phyloP scores from a whole-genome alignment of 2,329 filamentous ascomycete genomes.

The Taxawa tesnikishii region DNA sequence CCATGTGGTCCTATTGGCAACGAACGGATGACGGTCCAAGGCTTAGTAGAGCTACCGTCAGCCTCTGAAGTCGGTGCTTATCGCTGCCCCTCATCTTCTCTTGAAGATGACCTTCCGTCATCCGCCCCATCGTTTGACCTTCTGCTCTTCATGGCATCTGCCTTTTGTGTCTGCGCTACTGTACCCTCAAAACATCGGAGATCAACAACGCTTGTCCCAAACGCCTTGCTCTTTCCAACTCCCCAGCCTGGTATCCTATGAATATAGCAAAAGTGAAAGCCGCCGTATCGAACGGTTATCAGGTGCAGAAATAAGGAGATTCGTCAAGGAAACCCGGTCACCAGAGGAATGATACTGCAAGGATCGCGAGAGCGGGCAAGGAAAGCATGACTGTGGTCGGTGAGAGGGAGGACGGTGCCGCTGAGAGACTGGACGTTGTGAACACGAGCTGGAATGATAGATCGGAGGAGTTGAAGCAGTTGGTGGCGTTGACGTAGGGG shows the following conservation, averaged over 20 bases:
- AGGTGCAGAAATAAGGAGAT: background rate
- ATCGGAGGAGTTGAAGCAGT: conserved; percentile 78
- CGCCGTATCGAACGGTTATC: background rate
- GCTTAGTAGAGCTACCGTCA: too few relatives aligned
- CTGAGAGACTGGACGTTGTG: conserved; percentile 31
- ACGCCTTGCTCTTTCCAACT: background rate
- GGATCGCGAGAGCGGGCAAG: background rate
- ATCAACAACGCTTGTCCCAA: too few relatives aligned
- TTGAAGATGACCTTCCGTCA: too few relatives aligned
- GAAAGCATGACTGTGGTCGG: background rate
- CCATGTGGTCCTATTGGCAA: too few relatives aligned
- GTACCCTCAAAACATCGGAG: too few relatives aligned
- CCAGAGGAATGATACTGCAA: background rate
- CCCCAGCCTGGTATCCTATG: background rate
- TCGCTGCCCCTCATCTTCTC: too few relatives aligned
- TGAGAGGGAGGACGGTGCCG: background rate
- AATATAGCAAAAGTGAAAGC: background rate
- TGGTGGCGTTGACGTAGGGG: conserved; percentile 59
- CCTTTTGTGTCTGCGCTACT: too few relatives aligned
- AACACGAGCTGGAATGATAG: conserved; percentile 70
- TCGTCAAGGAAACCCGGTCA: background rate
- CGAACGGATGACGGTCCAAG: too few relatives aligned
- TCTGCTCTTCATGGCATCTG: too few relatives aligned
- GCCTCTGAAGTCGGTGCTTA: too few relatives aligned
- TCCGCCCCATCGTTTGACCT: too few relatives aligned